Percentiles rank a stretch among this genome's conserved stretches.
These are phyloP conservation scores for Podospora pseudopauciseta DNA, from an alignment of 495 filamentous ascomycete genomes.

Conservation along the genomic window DNA sequence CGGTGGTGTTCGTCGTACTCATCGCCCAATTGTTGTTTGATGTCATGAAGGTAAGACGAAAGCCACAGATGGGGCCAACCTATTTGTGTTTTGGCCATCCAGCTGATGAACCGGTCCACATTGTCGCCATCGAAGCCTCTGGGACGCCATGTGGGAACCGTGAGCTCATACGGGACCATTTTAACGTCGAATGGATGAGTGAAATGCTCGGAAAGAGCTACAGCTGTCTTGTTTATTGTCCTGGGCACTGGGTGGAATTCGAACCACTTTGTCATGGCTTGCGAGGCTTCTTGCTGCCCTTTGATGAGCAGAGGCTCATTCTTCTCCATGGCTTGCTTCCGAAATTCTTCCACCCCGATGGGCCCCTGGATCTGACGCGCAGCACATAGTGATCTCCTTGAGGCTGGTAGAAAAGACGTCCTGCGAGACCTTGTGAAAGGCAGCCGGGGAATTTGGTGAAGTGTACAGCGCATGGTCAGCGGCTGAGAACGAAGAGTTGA, in stretches of 20 bases:
- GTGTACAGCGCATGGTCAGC: not conserved
- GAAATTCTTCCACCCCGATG: not conserved
- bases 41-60: not conserved
- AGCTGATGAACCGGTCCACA: not conserved
- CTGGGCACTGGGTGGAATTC: not conserved
- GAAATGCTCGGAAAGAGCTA: not conserved
- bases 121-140: not conserved
- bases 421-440: not conserved
- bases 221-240: not conserved
- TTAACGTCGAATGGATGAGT: not conserved
- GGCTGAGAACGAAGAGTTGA: not conserved
- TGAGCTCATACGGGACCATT: conserved; percentile 10
- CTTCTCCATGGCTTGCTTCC: not conserved
- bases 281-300: not conserved
- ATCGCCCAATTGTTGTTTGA: not conserved
- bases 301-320: not conserved
- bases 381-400: not conserved
- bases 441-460: not conserved
- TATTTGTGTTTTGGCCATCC: not conserved
- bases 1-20: not conserved
- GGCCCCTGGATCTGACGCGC: not conserved
- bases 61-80: not conserved
- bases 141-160: not conserved
- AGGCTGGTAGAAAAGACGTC: not conserved
- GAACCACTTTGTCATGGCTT: conserved; percentile 2